Conservation (phyloP, 179 eudicot species). For the Monotropa hypopitys region DNA sequence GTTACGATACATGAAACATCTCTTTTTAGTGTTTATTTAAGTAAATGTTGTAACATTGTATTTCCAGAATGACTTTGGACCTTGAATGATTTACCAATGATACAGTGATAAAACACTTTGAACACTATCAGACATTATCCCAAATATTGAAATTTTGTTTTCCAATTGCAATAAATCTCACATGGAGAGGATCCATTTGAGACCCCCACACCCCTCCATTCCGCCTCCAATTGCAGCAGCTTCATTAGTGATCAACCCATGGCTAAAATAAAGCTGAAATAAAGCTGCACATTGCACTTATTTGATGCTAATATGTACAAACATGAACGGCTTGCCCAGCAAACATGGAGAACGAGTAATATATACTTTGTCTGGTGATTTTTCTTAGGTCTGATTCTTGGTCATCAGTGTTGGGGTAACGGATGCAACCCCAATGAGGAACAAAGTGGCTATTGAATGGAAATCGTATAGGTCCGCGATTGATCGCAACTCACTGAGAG, state of each 20-base stretch:
- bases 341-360: background rate
- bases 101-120: background rate
- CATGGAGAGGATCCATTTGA: background rate
- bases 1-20: background rate
- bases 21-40: background rate
- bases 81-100: background rate
- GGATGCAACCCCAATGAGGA: constrained; percentile 64
- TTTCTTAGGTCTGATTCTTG: constrained; percentile 33
- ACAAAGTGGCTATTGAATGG: constrained; percentile 74
- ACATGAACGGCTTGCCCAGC: background rate
- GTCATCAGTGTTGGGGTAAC: constrained; percentile 68
- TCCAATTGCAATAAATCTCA: background rate
- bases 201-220: background rate
- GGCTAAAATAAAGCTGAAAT: too few relatives aligned
- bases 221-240: background rate
- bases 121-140: background rate
- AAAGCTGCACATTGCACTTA: background rate
- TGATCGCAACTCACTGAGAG: constrained; percentile 82
- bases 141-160: too few relatives aligned
- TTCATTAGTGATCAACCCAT: background rate
- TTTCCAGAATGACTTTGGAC: background rate
- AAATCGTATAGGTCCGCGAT: constrained; percentile 77
- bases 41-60: background rate
- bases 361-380: background rate
- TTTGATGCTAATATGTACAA: constrained; percentile 9